Percentiles rank a stretch among this genome's conserved stretches.
These are phyloP conservation scores for Fraxinus pennsylvanica DNA, from an alignment of 257 asterid genomes.

Conservation along the genomic window DNA sequence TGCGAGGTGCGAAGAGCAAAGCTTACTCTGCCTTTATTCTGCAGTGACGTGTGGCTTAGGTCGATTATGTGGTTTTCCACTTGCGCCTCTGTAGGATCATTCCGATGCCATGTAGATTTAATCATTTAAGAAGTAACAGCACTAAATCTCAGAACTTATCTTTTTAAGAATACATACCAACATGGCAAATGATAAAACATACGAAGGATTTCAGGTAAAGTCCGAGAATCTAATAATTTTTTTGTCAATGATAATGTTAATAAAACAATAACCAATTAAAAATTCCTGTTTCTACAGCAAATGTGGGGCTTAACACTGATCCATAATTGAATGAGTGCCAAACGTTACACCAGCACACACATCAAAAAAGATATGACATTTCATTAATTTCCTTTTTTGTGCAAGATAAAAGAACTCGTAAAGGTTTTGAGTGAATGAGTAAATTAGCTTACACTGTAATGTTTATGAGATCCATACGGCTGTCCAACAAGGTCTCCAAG, in stretches of 20 bases:
- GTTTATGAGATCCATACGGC: slow-evolving; percentile 89
- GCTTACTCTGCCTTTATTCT: too few relatives aligned
- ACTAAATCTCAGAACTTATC: not conserved
- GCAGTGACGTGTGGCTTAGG: too few relatives aligned
- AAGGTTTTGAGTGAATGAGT: slow-evolving; percentile 14
- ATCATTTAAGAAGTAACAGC: too few relatives aligned
- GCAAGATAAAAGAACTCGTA: slow-evolving; percentile 10
- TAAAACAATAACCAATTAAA: not conserved
- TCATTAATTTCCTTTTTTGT: slow-evolving; percentile 12
- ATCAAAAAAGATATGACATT: slow-evolving; percentile 12
- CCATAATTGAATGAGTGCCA: not conserved
- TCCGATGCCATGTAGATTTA: too few relatives aligned
- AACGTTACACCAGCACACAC: not conserved
- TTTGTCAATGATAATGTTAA: not conserved
- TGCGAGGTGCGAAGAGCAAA: too few relatives aligned
- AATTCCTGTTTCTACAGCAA: not conserved
- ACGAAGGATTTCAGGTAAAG: not conserved
- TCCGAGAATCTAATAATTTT: not conserved
- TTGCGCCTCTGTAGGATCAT: too few relatives aligned
- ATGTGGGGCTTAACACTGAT: not conserved
- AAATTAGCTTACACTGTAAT: slow-evolving; percentile 63
- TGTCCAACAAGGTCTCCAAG: slow-evolving; percentile 75
- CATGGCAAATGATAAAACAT: not conserved
- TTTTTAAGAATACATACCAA: not conserved
- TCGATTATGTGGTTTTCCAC: too few relatives aligned